Base-by-base conservation (phyloP, 441 rosid species). In the Cnidoscolus chayamansa region DNA sequence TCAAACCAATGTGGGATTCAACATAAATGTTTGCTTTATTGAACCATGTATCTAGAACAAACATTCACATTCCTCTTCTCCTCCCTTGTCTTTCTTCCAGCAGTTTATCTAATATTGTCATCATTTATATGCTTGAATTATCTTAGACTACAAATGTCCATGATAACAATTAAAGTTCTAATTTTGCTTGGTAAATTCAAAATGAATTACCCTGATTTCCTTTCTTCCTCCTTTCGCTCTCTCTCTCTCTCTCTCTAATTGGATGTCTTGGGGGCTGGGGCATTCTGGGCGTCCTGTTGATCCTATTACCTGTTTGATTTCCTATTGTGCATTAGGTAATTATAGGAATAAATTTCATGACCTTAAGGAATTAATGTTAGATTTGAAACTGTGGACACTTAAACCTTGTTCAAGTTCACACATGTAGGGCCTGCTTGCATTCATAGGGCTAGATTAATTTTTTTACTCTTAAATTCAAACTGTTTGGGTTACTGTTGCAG, bases 171-270 rank as follows among this genome's bases (percentile, higher is more conserved):
- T 50, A 49, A 32, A n/a, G 60, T 53, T 35, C 17, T 16, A 48
- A 49, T 20, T 35, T 35, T 48, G 57, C 69, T n/a, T 48, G 40
- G 43, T 25, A 65, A 65, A n/a, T 65, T 35, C 40, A 64, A 47
- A 25, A 17, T 61, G 6, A 35, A 40, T 10, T 62, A 15, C 3
- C 37, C 7, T 62, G 17, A 47, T 62, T 47, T 20, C 48, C 16
- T 35, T 10, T 7, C 47, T 35, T 15, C 35, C 48, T 15, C 40
- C 15, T 13, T 0, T 12, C 37, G 4, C 37, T 2, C 37, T 4
- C 37, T 4, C 37, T 4, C 7, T 7, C 45, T 40, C 7, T 40
- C 7, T 5, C 45, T 40, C 45, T 5, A 40, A 40, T 10, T 65
- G 19, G 25, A 25, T 25, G 25, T 25, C 25, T 25, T 25, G 25